Evolutionary conservation across 768 basidiomycete species (phyloP).

Genomic region (Tephrocybe sp.): DNA sequence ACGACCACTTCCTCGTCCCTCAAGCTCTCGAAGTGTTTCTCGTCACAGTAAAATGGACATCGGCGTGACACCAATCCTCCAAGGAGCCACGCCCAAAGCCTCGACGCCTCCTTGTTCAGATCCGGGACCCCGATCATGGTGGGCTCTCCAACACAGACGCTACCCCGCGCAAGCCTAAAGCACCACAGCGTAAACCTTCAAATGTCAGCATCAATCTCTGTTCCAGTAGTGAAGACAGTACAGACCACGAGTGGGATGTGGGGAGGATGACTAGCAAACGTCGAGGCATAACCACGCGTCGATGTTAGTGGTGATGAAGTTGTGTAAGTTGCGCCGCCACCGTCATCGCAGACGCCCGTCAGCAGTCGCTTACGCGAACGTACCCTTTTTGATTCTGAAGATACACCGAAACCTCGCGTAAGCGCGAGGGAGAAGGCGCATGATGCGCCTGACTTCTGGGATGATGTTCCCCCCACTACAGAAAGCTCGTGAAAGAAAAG

Average conservation of each 20-base stretch:
- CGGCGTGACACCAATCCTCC: too few relatives aligned
- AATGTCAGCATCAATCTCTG: constrained; percentile 11
- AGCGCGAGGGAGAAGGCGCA: neutral
- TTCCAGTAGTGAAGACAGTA: constrained; percentile 11
- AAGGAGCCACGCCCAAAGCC: neutral
- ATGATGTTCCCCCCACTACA: constrained; percentile 7
- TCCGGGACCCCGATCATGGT: too few relatives aligned
- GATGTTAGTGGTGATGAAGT: neutral
- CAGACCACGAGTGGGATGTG: constrained; percentile 7
- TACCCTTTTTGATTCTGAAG: neutral
- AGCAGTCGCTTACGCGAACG: neutral
- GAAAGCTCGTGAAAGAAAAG: constrained; percentile 8
- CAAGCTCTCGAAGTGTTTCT: too few relatives aligned
- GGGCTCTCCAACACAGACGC: constrained; percentile 6
- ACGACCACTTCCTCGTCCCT: neutral
- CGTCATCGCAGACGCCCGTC: constrained; percentile 7
- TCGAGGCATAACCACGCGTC: neutral
- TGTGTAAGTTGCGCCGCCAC: neutral
- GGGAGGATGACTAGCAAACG: constrained; percentile 13
- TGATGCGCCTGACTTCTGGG: neutral
- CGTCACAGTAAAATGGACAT: too few relatives aligned
- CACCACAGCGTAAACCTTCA: neutral
- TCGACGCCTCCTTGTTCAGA: too few relatives aligned
- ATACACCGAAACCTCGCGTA: constrained; percentile 14
- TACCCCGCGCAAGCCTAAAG: constrained; percentile 4